Evolutionary conservation across 129 eudicot species (phyloP), one percentile per base, ranked within the genome.

Genomic region (Chrysanthemum lavandulifolium): DNA sequence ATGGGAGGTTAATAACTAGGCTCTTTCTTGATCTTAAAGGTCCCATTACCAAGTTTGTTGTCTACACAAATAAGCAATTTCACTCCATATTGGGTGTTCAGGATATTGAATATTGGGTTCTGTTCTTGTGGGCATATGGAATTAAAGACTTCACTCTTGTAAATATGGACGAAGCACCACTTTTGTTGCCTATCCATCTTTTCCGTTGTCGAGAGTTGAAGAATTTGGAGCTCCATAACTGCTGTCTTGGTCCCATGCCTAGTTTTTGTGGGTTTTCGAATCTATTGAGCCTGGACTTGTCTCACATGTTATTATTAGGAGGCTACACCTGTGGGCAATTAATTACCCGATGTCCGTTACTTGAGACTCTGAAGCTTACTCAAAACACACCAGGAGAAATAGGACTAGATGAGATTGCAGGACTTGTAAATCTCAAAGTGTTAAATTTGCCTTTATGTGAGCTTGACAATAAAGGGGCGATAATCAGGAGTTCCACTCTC

Each of bases 181-280:
- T 47, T 5, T 43, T 21, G 67, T 57, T 67, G 50, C 25, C 79
- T 29, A 23, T 60, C 21, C 33, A 76, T 45, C 36, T 67, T 6
- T 76, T 67, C 51, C 48, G 60, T 45, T 75, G 79, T 76, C 8
- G 27, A 3, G 61, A 67, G 21, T 45, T 76, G 73, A 47, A 66
- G 15, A 52, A 47, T 67, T 49, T 76, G 40, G 48, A 45, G 49
- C 73, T 76, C 7, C 2, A 1, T 14, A 4, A 10, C 4, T 56
- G 68, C 16, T 6, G 1, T 16, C 6, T 75, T 1, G 0, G 6
- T 23, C 47, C 45, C 3, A 5, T 47, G 1, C 5, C 50, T 5
- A 6, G 16, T 25, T 75, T 75, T 56, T 14, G 12, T 65, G 66
- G 79, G 10, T 75, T 75, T 23, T 73, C 73, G 10, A 19, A 75